Evolutionary conservation across 2,329 filamentous ascomycete species (phyloP).

Genomic region (Exophiala sp.): DNA sequence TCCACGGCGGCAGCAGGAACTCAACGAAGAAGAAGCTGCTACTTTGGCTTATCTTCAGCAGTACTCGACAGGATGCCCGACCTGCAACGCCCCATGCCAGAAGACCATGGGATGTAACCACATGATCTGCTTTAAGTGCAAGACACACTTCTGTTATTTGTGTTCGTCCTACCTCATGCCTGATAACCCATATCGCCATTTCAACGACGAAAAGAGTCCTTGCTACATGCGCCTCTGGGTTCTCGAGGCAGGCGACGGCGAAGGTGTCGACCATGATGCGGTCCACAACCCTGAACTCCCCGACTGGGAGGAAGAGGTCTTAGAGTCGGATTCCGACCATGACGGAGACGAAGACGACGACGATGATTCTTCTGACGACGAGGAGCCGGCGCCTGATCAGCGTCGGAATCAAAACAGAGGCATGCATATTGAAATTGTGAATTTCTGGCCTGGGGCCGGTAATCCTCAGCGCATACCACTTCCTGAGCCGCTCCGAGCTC

Average conservation of each 20-base stretch:
- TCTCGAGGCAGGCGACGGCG: conserved; percentile 68
- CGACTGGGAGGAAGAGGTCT: conserved; percentile 33
- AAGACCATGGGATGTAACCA: conserved; percentile 95
- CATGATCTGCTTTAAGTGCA: conserved; percentile 88
- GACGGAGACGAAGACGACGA: conserved; percentile 25
- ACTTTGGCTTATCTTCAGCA: conserved; percentile 74
- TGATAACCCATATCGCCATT: conserved; percentile 79
- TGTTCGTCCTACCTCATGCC: conserved; percentile 81
- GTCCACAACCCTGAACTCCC: conserved; percentile 28
- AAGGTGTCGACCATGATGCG: conserved; percentile 32
- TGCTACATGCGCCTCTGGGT: conserved; percentile 92
- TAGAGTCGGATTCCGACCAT: conserved; percentile 26
- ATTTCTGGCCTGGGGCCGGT: conserved; percentile 22
- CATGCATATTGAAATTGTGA: conserved; percentile 31
- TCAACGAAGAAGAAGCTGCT: conserved; percentile 78
- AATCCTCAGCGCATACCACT: conserved; percentile 22
- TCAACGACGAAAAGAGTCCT: conserved; percentile 62
- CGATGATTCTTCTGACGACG: conserved; percentile 31
- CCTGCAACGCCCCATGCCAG: conserved; percentile 75
- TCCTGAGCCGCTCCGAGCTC: conserved; percentile 13
- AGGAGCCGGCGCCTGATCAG: conserved; percentile 36
- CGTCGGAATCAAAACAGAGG: conserved; percentile 30
- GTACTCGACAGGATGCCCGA: conserved; percentile 83
- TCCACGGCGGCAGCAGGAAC: conserved; percentile 60
- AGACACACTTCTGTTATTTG: conserved; percentile 91